phyloP scores from a whole-genome alignment of 139 green algal species.

The Micractinium sp. region DNA sequence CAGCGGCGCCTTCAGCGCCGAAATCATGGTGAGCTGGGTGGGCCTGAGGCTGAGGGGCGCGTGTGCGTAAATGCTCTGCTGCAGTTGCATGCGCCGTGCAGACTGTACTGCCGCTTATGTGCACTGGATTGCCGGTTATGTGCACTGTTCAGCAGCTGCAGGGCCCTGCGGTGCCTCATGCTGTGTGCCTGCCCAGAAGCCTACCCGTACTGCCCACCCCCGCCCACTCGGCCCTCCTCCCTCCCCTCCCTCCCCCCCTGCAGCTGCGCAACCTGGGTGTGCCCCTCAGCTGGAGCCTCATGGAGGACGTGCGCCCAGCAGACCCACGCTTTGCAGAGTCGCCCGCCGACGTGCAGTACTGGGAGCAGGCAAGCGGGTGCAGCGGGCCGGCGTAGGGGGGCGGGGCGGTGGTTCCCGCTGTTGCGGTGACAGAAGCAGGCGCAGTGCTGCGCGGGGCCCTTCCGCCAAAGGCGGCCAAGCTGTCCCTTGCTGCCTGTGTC shows the following conservation, averaged over 20 bases:
- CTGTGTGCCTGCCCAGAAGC: background rate
- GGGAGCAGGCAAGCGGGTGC: slow-evolving; percentile 27
- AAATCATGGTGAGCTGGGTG: slow-evolving; percentile 66
- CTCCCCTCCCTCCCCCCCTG: background rate
- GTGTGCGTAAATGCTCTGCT: background rate
- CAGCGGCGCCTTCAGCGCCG: slow-evolving; percentile 69
- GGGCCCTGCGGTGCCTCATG: background rate
- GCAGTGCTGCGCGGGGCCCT: no score
- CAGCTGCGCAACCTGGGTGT: slow-evolving; percentile 75
- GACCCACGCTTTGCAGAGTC: slow-evolving; percentile 60
- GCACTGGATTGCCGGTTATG: no score
- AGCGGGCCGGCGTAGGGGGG: background rate
- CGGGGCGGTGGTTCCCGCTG: background rate
- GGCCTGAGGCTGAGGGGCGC: background rate
- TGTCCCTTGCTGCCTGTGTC: background rate
- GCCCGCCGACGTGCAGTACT: slow-evolving; percentile 34
- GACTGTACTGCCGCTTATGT: background rate
- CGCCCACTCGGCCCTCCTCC: background rate
- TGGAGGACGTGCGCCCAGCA: slow-evolving; percentile 39
- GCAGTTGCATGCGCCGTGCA: background rate
- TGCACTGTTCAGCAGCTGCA: background rate
- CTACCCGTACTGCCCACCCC: background rate
- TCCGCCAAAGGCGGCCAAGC: no score
- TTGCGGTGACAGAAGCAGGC: background rate
- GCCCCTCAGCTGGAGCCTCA: slow-evolving; percentile 66